Evolutionary conservation across 2,329 filamentous ascomycete species (phyloP).

Genomic region (Paraphaeosphaeria minitans): DNA sequence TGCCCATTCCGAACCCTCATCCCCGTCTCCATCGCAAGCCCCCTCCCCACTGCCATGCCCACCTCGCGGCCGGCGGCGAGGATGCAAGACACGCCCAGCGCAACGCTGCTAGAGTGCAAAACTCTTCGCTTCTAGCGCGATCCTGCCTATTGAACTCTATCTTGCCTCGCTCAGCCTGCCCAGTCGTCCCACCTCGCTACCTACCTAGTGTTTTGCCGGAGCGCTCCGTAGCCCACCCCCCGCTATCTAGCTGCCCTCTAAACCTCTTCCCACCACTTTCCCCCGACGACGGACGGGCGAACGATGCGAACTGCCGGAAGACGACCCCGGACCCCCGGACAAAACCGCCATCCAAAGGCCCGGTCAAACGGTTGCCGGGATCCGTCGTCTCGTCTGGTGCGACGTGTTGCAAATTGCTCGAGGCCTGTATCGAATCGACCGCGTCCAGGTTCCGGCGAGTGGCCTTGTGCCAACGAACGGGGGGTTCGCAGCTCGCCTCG

Average conservation of each 20-base stretch:
- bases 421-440: not conserved
- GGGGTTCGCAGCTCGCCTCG: slow-evolving; percentile 3
- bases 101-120: not conserved
- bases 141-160: not conserved
- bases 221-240: not conserved
- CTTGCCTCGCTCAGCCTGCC: not conserved
- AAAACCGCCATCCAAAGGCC: slow-evolving; percentile 1
- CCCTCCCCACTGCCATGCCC: too few relatives aligned
- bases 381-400: not conserved
- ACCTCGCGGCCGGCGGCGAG: not conserved
- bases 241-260: not conserved
- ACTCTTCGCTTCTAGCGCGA: not conserved
- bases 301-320: slow-evolving; percentile 5
- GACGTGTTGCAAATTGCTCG: slow-evolving; percentile 2
- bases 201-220: too few relatives aligned
- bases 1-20: too few relatives aligned
- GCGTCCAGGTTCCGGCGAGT: not conserved
- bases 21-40: too few relatives aligned
- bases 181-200: not conserved
- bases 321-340: slow-evolving; percentile 2
- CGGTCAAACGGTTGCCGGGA: slow-evolving; percentile 10
- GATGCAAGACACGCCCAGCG: not conserved
- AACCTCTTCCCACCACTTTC: not conserved
- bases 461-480: not conserved
- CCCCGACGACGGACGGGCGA: not conserved